Conservation (phyloP, 2,329 filamentous ascomycete genomes). For the Pseudogymnoascus sp. region DNA sequence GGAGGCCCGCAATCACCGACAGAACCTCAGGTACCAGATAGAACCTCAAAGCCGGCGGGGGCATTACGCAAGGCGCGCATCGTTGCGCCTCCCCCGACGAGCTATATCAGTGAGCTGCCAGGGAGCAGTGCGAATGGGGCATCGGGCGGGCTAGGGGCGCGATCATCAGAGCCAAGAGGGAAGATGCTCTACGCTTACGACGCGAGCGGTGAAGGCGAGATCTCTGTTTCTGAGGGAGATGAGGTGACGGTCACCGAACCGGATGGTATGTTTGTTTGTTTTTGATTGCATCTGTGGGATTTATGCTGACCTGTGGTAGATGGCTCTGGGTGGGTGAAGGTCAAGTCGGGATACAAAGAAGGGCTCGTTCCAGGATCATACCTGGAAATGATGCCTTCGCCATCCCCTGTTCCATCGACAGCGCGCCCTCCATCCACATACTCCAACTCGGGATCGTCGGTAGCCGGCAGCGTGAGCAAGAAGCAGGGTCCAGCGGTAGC, state of each 20-base stretch:
- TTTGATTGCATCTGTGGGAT: neutral
- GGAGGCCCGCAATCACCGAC: conserved; percentile 42
- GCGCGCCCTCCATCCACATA: conserved; percentile 65
- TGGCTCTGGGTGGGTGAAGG: conserved; percentile 84
- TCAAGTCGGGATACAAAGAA: conserved; percentile 66
- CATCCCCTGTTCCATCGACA: conserved; percentile 33
- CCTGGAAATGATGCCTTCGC: conserved; percentile 56
- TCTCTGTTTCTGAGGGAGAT: conserved; percentile 70
- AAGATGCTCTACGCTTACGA: conserved; percentile 90
- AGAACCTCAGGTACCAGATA: conserved; percentile 41
- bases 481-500: conserved; percentile 59
- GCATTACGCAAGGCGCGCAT: conserved; percentile 57
- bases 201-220: conserved; percentile 70
- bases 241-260: conserved; percentile 74
- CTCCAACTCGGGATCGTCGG: conserved; percentile 68
- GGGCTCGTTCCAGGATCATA: conserved; percentile 86
- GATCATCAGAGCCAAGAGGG: conserved; percentile 55
- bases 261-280: conserved; percentile 62
- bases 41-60: conserved; percentile 19
- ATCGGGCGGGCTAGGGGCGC: conserved; percentile 23
- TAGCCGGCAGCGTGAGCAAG: conserved; percentile 43
- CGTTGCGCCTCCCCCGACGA: conserved; percentile 76
- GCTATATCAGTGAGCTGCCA: conserved; percentile 67
- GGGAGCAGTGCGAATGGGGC: conserved; percentile 42
- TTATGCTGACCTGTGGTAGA: conserved; percentile 47